Conservation (phyloP, 2,329 filamentous ascomycete genomes). For the Pseudomassariella vexata region DNA sequence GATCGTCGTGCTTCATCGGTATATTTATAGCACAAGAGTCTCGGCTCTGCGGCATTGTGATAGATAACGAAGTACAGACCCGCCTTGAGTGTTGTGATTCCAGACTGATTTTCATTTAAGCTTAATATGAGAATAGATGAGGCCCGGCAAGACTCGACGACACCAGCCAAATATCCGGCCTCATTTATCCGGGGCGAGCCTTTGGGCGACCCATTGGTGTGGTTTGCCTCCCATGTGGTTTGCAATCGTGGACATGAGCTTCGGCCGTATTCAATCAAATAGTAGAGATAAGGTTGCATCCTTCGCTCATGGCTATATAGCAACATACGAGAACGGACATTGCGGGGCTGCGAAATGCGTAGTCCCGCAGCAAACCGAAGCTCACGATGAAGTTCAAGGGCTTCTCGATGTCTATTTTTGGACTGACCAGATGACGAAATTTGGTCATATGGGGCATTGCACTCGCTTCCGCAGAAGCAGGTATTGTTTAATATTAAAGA, state of each 20-base stretch:
- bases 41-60: slow-evolving; percentile 6
- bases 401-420: no score
- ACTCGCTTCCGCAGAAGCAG: no score
- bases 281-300: slow-evolving; percentile 9
- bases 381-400: no score
- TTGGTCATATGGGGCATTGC: no score
- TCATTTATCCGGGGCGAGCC: slow-evolving; percentile 25
- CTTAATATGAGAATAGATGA: slow-evolving; percentile 24
- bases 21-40: slow-evolving; percentile 14
- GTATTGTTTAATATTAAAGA: no score
- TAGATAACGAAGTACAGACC: no score
- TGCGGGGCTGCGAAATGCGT: no score
- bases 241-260: slow-evolving; percentile 10
- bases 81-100: no score
- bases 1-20: slow-evolving; percentile 10
- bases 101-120: slow-evolving; percentile 17
- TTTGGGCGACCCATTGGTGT: slow-evolving; percentile 14
- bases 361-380: no score
- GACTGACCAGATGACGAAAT: no score
- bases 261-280: slow-evolving; percentile 2
- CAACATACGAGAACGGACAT: no score
- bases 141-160: slow-evolving; percentile 14
- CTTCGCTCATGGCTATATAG: no score
- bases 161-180: slow-evolving; percentile 21
- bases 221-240: slow-evolving; percentile 7